Evolutionary conservation across 768 basidiomycete species (phyloP).

Genomic region (Collybia nuda): DNA sequence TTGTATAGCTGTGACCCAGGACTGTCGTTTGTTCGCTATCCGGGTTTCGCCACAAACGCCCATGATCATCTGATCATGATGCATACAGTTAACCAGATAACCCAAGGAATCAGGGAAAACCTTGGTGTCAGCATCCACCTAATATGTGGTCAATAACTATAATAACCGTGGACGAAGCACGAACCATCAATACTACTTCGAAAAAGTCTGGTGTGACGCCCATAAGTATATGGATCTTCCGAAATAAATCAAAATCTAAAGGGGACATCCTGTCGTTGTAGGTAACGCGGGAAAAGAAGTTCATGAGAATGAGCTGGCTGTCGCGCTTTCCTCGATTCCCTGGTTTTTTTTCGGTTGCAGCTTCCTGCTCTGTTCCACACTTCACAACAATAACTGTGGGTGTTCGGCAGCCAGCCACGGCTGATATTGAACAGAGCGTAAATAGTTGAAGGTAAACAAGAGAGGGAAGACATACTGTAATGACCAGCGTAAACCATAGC

Average conservation of each 20-base stretch:
- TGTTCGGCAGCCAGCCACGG: conserved; percentile 85
- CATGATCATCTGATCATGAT: conserved; percentile 99
- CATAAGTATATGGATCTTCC: conserved; percentile 94
- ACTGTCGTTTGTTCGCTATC: conserved; percentile 96
- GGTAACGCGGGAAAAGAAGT: conserved; percentile 98
- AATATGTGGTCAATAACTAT: conserved; percentile 11
- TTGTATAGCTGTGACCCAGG: conserved; percentile 98
- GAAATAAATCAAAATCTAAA: conserved; percentile 96
- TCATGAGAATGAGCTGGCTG: conserved; percentile 98
- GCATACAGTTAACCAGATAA: conserved; percentile 96
- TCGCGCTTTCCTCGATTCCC: conserved; percentile 99
- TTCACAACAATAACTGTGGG: conserved; percentile 95
- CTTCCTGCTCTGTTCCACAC: conserved; percentile 89
- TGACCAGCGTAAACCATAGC: conserved; percentile 99
- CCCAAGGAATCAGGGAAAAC: conserved; percentile 89
- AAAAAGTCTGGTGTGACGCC: conserved; percentile 99
- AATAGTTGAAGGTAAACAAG: background rate
- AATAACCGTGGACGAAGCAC: background rate
- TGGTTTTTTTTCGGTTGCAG: conserved; percentile 83
- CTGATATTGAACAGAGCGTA: conserved; percentile 30
- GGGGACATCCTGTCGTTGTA: conserved; percentile 99
- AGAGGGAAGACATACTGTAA: conserved; percentile 68
- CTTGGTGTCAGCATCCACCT: conserved; percentile 99
- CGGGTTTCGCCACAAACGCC: conserved; percentile 98
- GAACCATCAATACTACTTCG: conserved; percentile 94